Conservation (phyloP, 768 basidiomycete species). For the Kwoniella newhampshirensis region DNA sequence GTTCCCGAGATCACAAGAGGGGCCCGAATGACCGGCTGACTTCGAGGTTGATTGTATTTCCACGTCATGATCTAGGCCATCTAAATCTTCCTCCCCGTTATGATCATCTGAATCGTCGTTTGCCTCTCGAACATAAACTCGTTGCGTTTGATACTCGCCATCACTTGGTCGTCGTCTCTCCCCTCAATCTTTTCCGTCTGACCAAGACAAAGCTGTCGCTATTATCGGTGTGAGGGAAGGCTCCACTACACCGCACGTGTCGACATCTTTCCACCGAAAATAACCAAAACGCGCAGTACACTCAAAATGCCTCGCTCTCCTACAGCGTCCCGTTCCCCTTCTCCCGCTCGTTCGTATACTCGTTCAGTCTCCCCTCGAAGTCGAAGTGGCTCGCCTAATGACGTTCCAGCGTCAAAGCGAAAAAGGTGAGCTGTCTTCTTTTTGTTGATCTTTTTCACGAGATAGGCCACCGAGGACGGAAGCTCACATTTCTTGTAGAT, state of each 20-base stretch:
- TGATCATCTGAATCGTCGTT: neutral
- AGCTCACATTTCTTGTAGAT: conserved; percentile 33
- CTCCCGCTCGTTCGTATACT: conserved; percentile 13
- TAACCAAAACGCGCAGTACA: too few relatives aligned
- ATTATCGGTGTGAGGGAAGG: too few relatives aligned
- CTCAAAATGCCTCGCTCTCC: conserved; percentile 32
- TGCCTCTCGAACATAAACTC: neutral
- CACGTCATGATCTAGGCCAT: too few relatives aligned
- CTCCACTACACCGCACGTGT: too few relatives aligned
- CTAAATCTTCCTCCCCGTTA: too few relatives aligned
- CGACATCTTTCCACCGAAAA: too few relatives aligned
- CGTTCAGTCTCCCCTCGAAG: conserved; percentile 10
- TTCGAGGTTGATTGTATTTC: too few relatives aligned
- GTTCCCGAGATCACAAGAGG: conserved; percentile 1
- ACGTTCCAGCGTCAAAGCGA: conserved; percentile 28
- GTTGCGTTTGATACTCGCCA: neutral
- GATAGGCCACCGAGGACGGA: too few relatives aligned
- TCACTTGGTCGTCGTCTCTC: neutral
- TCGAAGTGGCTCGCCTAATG: conserved; percentile 22
- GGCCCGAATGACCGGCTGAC: too few relatives aligned
- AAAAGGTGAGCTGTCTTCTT: conserved; percentile 27
- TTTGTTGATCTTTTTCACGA: too few relatives aligned
- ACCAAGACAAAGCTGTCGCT: neutral
- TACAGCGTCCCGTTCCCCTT: conserved; percentile 21
- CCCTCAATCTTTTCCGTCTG: neutral